Conservation (phyloP, 2,329 filamentous ascomycete genomes). For the Ceratocystis colombiana region DNA sequence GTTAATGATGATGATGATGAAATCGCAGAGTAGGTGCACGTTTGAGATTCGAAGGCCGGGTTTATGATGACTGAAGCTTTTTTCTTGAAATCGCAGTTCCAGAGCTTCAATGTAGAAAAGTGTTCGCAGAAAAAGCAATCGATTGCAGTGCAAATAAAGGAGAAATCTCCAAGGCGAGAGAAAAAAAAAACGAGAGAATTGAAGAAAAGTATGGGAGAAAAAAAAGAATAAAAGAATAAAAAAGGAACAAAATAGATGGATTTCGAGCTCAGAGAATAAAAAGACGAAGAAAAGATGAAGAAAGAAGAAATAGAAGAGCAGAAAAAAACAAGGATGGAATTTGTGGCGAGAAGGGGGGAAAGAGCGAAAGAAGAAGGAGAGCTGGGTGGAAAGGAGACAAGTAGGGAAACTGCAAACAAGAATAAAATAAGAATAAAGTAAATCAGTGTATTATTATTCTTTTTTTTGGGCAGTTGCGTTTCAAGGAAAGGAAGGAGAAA, state of each 20-base stretch:
- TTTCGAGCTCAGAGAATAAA: background rate
- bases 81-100: too few relatives aligned
- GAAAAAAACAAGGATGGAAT: slow-evolving; percentile 14
- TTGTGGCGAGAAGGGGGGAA: slow-evolving; percentile 1
- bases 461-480: background rate
- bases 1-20: background rate
- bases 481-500: slow-evolving; percentile 13
- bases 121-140: background rate
- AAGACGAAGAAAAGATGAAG: slow-evolving; percentile 4
- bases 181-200: slow-evolving; percentile 8
- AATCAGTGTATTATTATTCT: slow-evolving; percentile 1
- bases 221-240: slow-evolving; percentile 14
- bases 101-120: background rate
- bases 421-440: slow-evolving; percentile 7
- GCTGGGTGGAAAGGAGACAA: background rate
- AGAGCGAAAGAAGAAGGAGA: slow-evolving; percentile 8
- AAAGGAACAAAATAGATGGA: background rate
- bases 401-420: slow-evolving; percentile 12
- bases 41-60: background rate
- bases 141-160: slow-evolving; percentile 2
- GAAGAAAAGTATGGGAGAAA: slow-evolving; percentile 11
- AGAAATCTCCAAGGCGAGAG: background rate
- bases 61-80: background rate
- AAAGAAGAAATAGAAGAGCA: background rate
- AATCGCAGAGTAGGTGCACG: background rate